Evolutionary conservation across 2,329 filamentous ascomycete genomes (phyloP), one percentile per base, ranked within the genome.

Genomic region (Xylariales sp.): DNA sequence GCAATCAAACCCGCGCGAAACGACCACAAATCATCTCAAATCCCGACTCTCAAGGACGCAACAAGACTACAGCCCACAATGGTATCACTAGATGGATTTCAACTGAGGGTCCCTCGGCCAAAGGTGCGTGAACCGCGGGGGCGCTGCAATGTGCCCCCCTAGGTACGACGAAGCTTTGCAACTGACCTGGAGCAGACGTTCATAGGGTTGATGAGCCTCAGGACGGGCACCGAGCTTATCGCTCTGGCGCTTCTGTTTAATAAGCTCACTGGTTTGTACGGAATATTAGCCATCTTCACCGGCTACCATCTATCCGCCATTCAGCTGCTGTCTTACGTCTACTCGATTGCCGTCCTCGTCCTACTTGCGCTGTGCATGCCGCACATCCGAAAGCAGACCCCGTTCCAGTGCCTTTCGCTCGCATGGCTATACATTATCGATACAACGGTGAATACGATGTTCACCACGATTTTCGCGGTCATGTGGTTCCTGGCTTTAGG

Each of bases 301-400:
- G 91, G 91, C 57, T 89, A 87, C 62, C 72, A 83, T 50, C 79
- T 95, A 45, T 90, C 88, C 38, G 73, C 81, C 20, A 75, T 93
- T 17, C 91, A 96, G 63, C 75, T 95, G 40, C 86, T 85, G 41
- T 93, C 94, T 74, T 96, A 95, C 71, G 74, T 95, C 33, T 95
- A 95, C 72, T 93, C 86, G 18, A 74, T 93, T 44, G 52, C 78
- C 45, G 76, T 85, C 19, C 78, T 95, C 46, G 69, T 74, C 46
- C 64, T 85, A 31, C 76, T 87, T 49, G 71, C 77, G 36, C 76
- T 80, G 52, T 81, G 95, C 33, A 76, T 86, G 53, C 85, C 85
- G 33, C 84, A 93, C 58, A 87, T 96, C 57, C 83, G 86, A 47
- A 76, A 78, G 52, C 84, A 88, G 54, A 82, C 76, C 20, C 85